Evolutionary conservation across 78 protist genomes (phyloP).

Genomic region (Dictyostelium firmibasis): DNA sequence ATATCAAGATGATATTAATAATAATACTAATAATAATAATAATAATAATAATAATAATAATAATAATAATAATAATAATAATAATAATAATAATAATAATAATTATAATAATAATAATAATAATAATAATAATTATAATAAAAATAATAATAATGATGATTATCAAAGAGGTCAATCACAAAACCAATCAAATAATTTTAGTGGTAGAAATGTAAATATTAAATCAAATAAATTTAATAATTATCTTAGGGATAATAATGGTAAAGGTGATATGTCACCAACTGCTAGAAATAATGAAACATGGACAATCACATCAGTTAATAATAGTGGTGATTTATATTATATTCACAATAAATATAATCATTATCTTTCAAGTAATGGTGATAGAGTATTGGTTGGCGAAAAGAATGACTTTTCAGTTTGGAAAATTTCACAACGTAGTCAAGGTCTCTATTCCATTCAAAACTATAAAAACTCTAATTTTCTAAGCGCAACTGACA

Average conservation of each 20-base stretch:
- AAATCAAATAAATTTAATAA: not conserved
- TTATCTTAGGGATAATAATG: not conserved
- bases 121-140: not conserved
- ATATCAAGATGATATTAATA: not conserved
- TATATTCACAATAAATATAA: not conserved
- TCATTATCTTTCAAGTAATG: not conserved
- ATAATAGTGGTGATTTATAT: not conserved
- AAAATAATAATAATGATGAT: not conserved
- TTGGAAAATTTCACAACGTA: not conserved
- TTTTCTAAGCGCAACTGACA: not conserved
- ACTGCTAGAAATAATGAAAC: not conserved
- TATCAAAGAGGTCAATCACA: not conserved
- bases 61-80: not conserved
- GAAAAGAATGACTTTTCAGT: not conserved
- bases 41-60: not conserved
- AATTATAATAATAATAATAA: not conserved
- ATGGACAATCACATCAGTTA: not conserved
- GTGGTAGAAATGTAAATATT: not conserved
- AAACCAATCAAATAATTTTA: not conserved
- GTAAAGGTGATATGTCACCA: conserved; percentile 7
- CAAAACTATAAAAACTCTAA: not conserved
- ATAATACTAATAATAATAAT: not conserved
- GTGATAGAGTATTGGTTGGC: not conserved
- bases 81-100: not conserved
- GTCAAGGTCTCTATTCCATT: not conserved